These are phyloP conservation scores for Diaporthe velutina DNA, from an alignment of 2,329 filamentous ascomycete genomes.

Conservation along the genomic window DNA sequence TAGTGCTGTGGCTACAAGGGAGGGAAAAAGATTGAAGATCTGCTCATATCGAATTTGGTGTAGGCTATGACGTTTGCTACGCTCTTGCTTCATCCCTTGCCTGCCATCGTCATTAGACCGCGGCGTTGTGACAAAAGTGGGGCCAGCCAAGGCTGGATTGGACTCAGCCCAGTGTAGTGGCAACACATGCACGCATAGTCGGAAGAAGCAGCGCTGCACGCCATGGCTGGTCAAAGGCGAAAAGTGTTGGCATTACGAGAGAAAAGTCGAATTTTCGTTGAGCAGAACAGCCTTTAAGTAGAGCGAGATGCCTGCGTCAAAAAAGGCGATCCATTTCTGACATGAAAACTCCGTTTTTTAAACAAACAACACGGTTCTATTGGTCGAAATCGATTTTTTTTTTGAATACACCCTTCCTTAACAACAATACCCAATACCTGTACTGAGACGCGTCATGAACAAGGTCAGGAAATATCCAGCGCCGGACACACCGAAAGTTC, in stretches of 20 bases:
- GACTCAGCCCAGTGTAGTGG: slow-evolving; percentile 10
- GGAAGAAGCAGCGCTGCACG: slow-evolving; percentile 1
- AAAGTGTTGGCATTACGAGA: slow-evolving; percentile 24
- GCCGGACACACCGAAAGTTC: slow-evolving; percentile 41
- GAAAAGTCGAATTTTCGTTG: background rate
- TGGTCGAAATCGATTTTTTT: no score
- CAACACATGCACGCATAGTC: slow-evolving; percentile 18
- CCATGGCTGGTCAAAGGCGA: background rate
- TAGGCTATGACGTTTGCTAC: background rate
- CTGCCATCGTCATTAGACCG: background rate
- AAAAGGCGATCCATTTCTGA: background rate
- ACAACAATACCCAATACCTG: background rate
- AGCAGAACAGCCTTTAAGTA: background rate
- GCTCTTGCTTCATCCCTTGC: background rate
- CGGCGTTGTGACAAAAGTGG: background rate
- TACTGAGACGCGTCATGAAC: background rate
- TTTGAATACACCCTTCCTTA: background rate
- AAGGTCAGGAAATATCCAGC: background rate
- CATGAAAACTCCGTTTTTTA: background rate
- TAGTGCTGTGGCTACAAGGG: background rate
- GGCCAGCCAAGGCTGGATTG: background rate
- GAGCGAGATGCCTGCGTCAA: background rate
- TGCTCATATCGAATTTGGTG: background rate
- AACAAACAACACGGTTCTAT: no score
- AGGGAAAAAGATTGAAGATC: background rate